Conservation (phyloP, 129 eudicot species). For the Calendula officinalis region DNA sequence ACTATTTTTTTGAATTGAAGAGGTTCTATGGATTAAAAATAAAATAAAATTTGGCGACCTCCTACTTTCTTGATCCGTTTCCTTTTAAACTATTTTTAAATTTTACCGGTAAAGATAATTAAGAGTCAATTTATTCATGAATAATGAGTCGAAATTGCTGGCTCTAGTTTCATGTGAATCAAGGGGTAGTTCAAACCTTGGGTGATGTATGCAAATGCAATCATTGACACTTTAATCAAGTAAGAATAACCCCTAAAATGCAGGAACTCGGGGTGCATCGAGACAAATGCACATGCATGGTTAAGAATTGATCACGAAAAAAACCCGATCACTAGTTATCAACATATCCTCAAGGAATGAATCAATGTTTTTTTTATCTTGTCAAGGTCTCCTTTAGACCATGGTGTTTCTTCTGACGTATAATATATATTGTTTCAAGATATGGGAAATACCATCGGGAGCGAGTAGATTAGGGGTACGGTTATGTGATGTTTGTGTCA, state of each 20-base stretch:
- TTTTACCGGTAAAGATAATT: not conserved
- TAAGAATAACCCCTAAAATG: slow-evolving; percentile 5
- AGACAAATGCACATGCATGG: slow-evolving; percentile 72
- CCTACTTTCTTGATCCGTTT: too few species aligned
- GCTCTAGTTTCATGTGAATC: not conserved
- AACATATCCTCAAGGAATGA: slow-evolving; percentile 1
- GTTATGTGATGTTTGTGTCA: slow-evolving; percentile 20
- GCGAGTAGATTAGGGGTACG: slow-evolving; percentile 7
- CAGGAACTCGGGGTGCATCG: slow-evolving; percentile 84
- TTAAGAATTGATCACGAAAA: slow-evolving; percentile 23
- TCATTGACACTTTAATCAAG: not conserved
- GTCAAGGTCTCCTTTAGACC: slow-evolving; percentile 2
- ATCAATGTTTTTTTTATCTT: not conserved
- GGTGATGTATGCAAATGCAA: not conserved
- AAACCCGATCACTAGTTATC: not conserved
- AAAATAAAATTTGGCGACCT: too few species aligned
- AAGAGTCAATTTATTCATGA: not conserved
- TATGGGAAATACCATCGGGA: slow-evolving; percentile 12
- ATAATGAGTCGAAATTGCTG: not conserved
- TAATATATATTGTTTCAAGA: slow-evolving; percentile 19
- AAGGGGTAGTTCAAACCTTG: not conserved
- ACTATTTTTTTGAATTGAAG: too few species aligned
- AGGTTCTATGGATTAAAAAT: too few species aligned
- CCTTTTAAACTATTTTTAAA: not conserved
- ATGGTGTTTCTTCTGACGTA: slow-evolving; percentile 15